Percentiles rank a stretch among this genome's conserved stretches.
These are phyloP conservation scores for Paecilomyces variotii DNA, from an alignment of 2,329 filamentous ascomycete genomes.

Conservation along the genomic window DNA sequence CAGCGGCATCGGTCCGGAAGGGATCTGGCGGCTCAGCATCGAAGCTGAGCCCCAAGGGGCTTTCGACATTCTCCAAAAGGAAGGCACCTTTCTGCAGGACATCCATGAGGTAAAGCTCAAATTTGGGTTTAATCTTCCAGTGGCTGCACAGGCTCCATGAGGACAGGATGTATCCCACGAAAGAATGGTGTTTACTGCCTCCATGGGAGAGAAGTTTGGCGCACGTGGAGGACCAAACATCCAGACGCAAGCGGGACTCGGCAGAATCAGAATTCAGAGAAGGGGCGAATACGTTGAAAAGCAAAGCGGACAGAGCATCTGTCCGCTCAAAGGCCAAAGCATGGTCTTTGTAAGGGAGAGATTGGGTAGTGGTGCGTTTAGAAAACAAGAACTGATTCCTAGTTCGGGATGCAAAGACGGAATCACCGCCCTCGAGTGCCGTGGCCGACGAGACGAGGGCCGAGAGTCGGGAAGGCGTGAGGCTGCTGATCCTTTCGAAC, in stretches of 20 bases:
- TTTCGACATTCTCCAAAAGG: constrained; percentile 75
- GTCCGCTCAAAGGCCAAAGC: constrained; percentile 83
- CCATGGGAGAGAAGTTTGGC: constrained; percentile 72
- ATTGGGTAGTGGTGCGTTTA: constrained; percentile 39
- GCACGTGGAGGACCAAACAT: constrained; percentile 82
- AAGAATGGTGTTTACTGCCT: constrained; percentile 67
- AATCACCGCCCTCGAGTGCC: constrained; percentile 71
- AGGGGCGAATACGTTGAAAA: constrained; percentile 85
- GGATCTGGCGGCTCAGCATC: constrained; percentile 58
- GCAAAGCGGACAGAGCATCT: constrained; percentile 73
- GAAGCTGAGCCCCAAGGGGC: constrained; percentile 63
- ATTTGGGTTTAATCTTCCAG: constrained; percentile 81
- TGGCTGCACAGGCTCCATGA: constrained; percentile 79
- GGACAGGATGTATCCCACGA: constrained; percentile 77
- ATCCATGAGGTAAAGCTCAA: constrained; percentile 93
- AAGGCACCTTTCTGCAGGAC: constrained; percentile 90
- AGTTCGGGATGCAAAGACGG: constrained; percentile 58
- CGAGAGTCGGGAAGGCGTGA: constrained; percentile 69
- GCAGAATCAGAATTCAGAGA: constrained; percentile 72
- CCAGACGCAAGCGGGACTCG: constrained; percentile 70
- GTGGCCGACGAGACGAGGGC: constrained; percentile 71
- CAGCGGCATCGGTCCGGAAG: constrained; percentile 72
- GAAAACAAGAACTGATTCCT: constrained; percentile 42
- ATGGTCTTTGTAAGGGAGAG: constrained; percentile 65
- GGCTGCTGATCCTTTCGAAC: constrained; percentile 67